Percentiles rank a stretch among this genome's conserved stretches.
Evolutionary conservation across 768 basidiomycete species (phyloP).

Genomic region (Lentinula raphanica): DNA sequence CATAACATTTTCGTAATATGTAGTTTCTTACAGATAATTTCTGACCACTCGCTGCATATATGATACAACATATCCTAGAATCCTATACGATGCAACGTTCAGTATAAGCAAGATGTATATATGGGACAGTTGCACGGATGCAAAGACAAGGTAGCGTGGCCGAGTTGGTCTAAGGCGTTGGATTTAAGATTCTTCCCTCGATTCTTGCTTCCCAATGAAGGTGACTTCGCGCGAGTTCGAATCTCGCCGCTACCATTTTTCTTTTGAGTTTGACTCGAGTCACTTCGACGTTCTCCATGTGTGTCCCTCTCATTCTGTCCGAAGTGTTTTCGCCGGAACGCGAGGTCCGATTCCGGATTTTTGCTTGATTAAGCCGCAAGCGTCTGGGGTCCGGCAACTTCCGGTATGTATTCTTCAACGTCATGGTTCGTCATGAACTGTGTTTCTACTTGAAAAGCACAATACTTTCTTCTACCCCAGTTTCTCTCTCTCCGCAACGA

Average conservation of each 20-base stretch:
- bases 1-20: neutral
- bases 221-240: constrained; percentile 10
- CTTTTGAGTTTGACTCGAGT: neutral
- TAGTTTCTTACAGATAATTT: constrained; percentile 9
- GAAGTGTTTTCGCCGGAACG: neutral
- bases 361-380: no score
- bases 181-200: constrained; percentile 1
- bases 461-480: no score
- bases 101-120: no score
- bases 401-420: neutral
- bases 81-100: neutral
- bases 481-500: no score
- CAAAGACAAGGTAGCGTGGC: constrained; percentile 3
- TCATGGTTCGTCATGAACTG: no score
- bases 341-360: neutral
- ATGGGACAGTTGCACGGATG: neutral
- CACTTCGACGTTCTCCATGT: neutral
- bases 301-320: neutral
- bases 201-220: constrained; percentile 5
- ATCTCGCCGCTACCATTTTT: constrained; percentile 9
- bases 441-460: no score
- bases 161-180: constrained; percentile 11
- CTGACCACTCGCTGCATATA: constrained; percentile 55
- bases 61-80: constrained; percentile 94
- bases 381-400: no score